Conservation (phyloP, 306 rosid species). For the Acacia crassicarpa region DNA sequence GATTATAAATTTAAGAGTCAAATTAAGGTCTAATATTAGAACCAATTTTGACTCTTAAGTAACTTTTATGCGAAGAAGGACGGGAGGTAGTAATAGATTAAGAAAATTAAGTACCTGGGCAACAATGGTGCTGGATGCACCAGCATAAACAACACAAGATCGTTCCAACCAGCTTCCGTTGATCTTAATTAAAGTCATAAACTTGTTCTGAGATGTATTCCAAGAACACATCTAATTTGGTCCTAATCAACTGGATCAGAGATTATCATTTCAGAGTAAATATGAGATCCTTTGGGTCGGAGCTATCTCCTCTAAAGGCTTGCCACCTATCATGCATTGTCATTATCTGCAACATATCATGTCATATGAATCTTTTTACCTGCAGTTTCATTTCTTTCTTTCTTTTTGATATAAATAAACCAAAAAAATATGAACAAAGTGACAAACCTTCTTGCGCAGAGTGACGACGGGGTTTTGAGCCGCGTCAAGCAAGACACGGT, state of each 20-base stretch:
- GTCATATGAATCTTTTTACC: no score
- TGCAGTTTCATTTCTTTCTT: no score
- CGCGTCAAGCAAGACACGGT: no score
- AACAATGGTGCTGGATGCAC: slow-evolving; percentile 45
- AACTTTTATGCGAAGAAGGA: no score
- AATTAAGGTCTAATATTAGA: no score
- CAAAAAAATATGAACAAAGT: no score
- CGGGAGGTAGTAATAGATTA: not conserved
- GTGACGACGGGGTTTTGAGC: no score
- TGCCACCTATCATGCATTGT: slow-evolving; percentile 47
- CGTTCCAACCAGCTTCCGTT: slow-evolving; percentile 55
- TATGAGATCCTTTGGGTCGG: slow-evolving; percentile 27
- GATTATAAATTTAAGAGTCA: no score
- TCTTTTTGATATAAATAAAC: no score
- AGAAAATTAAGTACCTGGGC: slow-evolving; percentile 40
- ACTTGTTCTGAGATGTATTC: slow-evolving; percentile 41
- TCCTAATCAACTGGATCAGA: slow-evolving; percentile 27
- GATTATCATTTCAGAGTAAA: slow-evolving; percentile 47
- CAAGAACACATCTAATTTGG: slow-evolving; percentile 50
- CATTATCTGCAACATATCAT: no score
- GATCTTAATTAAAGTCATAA: slow-evolving; percentile 48
- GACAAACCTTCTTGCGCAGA: no score
- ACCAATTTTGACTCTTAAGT: no score
- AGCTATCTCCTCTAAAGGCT: slow-evolving; percentile 58
- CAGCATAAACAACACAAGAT: slow-evolving; percentile 56